Conservation (phyloP, 495 filamentous ascomycete species). For the Venustampulla echinocandica region DNA sequence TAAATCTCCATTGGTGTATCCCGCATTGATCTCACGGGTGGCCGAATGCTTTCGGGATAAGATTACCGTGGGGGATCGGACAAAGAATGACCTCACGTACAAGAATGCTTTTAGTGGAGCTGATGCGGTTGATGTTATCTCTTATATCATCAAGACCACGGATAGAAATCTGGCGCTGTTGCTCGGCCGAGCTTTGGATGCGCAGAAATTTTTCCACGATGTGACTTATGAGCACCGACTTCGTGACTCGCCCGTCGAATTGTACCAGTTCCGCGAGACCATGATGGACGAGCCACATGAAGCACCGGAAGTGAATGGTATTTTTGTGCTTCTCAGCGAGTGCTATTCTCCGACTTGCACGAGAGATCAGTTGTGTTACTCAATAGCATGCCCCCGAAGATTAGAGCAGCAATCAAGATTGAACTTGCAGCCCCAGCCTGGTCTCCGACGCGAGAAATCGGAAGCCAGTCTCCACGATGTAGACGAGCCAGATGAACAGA, state of each 20-base stretch:
- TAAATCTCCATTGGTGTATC: conserved; percentile 73
- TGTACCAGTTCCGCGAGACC: conserved; percentile 95
- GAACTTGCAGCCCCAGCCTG: conserved; percentile 85
- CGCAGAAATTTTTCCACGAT: conserved; percentile 99
- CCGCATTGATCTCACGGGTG: conserved; percentile 82
- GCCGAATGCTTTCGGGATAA: conserved; percentile 84
- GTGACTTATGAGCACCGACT: conserved; percentile 96
- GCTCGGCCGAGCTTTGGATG: conserved; percentile 87
- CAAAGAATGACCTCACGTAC: conserved; percentile 95
- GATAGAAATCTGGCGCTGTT: conserved; percentile 92
- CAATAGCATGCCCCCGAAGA: conserved; percentile 90
- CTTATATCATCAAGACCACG: conserved; percentile 90
- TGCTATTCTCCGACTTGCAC: conserved; percentile 99
- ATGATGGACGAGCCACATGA: conserved; percentile 75
- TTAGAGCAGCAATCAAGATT: conserved; percentile 90
- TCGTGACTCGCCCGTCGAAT: conserved; percentile 79
- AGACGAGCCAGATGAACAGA: conserved; percentile 89
- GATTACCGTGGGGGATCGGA: conserved; percentile 71
- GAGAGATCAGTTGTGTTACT: conserved; percentile 90
- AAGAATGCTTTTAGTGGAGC: conserved; percentile 92
- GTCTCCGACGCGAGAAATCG: conserved; percentile 73
- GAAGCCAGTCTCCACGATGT: conserved; percentile 74
- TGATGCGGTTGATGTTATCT: conserved; percentile 91
- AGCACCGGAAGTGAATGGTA: conserved; percentile 77
- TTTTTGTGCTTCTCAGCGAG: conserved; percentile 92